Base-by-base conservation (phyloP, 108 stramenopile species). In the Skeletonema marinoi region DNA sequence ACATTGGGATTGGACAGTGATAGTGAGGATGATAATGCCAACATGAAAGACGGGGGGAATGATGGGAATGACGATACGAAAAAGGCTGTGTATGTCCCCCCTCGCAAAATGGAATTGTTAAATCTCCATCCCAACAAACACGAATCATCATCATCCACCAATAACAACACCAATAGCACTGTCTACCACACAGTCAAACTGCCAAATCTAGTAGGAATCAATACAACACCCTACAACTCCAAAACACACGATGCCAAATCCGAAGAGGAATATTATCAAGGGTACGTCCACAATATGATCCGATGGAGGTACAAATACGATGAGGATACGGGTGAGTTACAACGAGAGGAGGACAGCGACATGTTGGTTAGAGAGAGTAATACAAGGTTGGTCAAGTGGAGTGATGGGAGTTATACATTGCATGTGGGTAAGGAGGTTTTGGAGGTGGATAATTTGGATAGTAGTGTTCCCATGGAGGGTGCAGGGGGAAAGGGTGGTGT, bases 401-500 rank as follows among this genome's bases (percentile, higher is more conserved):
- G 85, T 54, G 94, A 97, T 83, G 97, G 97, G 19, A 87, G 87
- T 17, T 92, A 72, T 42, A 92, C 92, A 8, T 61, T 97, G 48
- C 90, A 95, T 50, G 89, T 97, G 19, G 97, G 97, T 14, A 80
- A 82, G 21, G 95, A 97, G 83, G 82, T 88, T 3, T 93, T 96
- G 79, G 91, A 92, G 54, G 78, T 95, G 42, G 91, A 95, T 70
- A 78, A 71, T 29, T n/a, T 77, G 33, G 77, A 77, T 36, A 73
- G 81, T 29, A 56, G 62, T 33, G 58, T 78, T 14, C 64, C 70
- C 2, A 1, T 58, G 0, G 54, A 25, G 54, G 54, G 21, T 56
- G n/a, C n/a, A n/a, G 54, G 54, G 7, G 54, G 54, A 29, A 25
- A 25, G 25, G 25, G 25, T 25, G 54, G 54, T 21, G 54, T 56